phyloP scores from a whole-genome alignment of 345 rosid species.

The Linum usitatissimum region DNA sequence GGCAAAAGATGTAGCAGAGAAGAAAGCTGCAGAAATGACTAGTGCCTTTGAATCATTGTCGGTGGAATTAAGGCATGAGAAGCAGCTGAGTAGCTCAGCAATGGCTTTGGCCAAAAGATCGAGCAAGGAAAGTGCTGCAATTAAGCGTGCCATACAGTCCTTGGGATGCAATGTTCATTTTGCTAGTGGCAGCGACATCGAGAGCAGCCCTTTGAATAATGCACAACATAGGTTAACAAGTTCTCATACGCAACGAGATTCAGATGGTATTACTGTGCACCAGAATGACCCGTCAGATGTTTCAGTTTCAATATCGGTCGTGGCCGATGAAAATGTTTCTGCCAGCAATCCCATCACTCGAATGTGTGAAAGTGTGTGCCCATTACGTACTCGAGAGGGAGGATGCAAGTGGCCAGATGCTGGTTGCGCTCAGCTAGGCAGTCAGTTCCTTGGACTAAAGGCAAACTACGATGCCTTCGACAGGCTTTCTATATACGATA shows the following conservation, averaged over 20 bases:
- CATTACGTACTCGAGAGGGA: conserved; percentile 54
- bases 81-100: conserved; percentile 46
- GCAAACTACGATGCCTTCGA: conserved; percentile 90
- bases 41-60: conserved; percentile 41
- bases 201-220: conserved; percentile 23
- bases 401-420: conserved; percentile 91
- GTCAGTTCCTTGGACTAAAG: conserved; percentile 73
- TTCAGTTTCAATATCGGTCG: conserved; percentile 52
- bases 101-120: conserved; percentile 56
- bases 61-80: conserved; percentile 52
- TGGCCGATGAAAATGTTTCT: conserved; percentile 33
- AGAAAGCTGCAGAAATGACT: conserved; percentile 42
- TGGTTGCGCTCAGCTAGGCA: conserved; percentile 66
- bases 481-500: conserved; percentile 57
- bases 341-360: conserved; percentile 26
- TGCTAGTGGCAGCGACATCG: conserved; percentile 48
- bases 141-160: conserved; percentile 72
- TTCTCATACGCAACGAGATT: conserved; percentile 26
- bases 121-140: conserved; percentile 48
- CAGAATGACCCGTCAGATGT: conserved; percentile 41
- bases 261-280: conserved; percentile 14
- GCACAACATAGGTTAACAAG: conserved; percentile 19
- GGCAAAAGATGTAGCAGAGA: conserved; percentile 74
- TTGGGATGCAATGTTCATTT: conserved; percentile 81
- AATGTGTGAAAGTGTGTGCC: conserved; percentile 61